Percentiles rank a stretch among this genome's conserved stretches.
Conservation (phyloP, 768 basidiomycete species). For the Mycena maculata region DNA sequence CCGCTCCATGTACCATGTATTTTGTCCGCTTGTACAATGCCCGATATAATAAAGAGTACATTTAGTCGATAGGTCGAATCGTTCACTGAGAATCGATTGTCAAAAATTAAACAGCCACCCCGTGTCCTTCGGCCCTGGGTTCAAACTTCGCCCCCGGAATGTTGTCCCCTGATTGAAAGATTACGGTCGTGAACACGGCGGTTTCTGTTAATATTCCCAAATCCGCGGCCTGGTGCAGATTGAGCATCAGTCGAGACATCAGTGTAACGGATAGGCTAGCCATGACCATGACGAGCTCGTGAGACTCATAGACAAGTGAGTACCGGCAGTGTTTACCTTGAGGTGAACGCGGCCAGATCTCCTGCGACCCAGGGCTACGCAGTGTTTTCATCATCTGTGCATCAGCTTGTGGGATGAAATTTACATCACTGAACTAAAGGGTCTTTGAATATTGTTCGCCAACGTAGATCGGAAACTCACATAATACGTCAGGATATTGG, state of each 20-base stretch:
- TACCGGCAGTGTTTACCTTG: constrained; percentile 7
- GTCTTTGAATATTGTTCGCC: too few species aligned
- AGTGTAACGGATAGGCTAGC: constrained; percentile 15
- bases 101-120: too few species aligned
- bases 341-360: constrained; percentile 15
- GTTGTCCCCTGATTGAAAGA: constrained; percentile 6
- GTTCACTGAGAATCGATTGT: too few species aligned
- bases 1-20: too few species aligned
- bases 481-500: constrained; percentile 17
- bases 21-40: too few species aligned
- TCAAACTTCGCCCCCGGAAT: constrained; percentile 5
- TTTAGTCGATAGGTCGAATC: too few species aligned
- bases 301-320: constrained; percentile 4
- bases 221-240: constrained; percentile 10
- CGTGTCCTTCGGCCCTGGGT: too few species aligned
- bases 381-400: too few species aligned
- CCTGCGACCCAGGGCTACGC: constrained; percentile 8
- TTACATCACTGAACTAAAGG: constrained; percentile 15
- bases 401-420: background rate
- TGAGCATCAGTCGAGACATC: constrained; percentile 13
- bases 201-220: constrained; percentile 9
- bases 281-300: background rate
- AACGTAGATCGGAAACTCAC: constrained; percentile 6
- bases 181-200: background rate
- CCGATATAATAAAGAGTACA: too few species aligned